Evolutionary conservation across 140 eudicot genomes (phyloP), one percentile per base, ranked within the genome.

Genomic region (Artemisia princeps): DNA sequence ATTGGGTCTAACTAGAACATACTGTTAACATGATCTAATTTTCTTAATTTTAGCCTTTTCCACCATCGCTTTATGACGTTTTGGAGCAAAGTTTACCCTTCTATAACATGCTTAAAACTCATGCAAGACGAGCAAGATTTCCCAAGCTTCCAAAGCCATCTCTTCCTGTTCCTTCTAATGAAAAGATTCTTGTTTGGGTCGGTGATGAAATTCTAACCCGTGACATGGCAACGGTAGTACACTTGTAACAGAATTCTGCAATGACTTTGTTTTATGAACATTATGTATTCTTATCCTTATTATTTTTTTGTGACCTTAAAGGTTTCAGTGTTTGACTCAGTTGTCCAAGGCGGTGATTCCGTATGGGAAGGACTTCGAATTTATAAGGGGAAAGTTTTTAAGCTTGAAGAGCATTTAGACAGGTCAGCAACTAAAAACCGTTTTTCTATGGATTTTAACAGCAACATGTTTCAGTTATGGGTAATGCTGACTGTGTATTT

Each of bases 311-410:
- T 72, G 62, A 22, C 37, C 65, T 75, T 68, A 67, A 65, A 92
- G 98, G 98, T 92, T 70, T 92, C 98, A 62, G 96, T 92, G 20
- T 78, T 92, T 76, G 98, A 92, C 82, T 88, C 98, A 2, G 80
- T 87, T 72, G 98, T 92, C 65, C 98, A 92, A 92, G 98, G 98
- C 57, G 98, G 98, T 63, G 98, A 92, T 74, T 90, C 84, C 49
- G 98, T 88, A 37, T 88, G 98, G 98, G 98, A 88, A 76, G 98
- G 98, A 26, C 98, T 92, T 59, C 84, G 98, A 37, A 70, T 92
- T 42, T 88, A 92, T 74, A 60, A 56, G 0, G 94, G 96, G 62
- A 92, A 80, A 71, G 77, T 88, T 54, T 92, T 92, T 75, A 92
- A 87, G 80, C 95, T 92, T 60, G 98, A 92, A 84, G 98, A 92